Evolutionary conservation across 345 rosid genomes (phyloP).

Genomic region (Moringa oleifera): DNA sequence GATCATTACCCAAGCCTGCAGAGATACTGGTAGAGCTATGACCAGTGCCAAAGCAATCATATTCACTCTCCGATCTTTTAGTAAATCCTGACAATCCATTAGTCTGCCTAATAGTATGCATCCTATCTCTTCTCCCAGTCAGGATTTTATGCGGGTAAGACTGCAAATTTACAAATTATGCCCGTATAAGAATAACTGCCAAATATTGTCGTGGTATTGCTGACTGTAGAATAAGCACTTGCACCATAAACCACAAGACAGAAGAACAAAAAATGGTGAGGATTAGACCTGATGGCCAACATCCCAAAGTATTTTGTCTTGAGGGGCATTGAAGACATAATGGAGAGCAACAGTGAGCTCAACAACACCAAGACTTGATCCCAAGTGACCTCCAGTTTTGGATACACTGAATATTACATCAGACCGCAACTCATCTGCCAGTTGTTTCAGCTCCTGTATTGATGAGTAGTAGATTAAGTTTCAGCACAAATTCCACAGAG

Average conservation of each 20-base stretch:
- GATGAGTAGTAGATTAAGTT: conserved; percentile 6
- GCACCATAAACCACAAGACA: not conserved
- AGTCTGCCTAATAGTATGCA: conserved; percentile 87
- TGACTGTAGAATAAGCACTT: not conserved
- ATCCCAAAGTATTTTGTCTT: conserved; percentile 91
- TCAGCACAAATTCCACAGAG: not conserved
- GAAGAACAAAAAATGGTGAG: not conserved
- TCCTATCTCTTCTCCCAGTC: conserved; percentile 90
- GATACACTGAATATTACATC: conserved; percentile 93
- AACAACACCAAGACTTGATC: conserved; percentile 97
- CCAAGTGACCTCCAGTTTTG: conserved; percentile 91
- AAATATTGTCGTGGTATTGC: not conserved
- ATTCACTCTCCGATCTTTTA: conserved; percentile 83
- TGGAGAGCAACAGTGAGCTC: conserved; percentile 99
- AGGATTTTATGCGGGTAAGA: conserved; percentile 94
- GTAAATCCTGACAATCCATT: conserved; percentile 89
- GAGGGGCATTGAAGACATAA: conserved; percentile 84
- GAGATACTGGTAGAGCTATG: conserved; percentile 94
- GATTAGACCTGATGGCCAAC: conserved; percentile 93
- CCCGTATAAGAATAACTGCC: not conserved
- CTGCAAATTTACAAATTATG: conserved; percentile 29
- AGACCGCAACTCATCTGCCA: conserved; percentile 79
- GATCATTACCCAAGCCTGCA: conserved; percentile 76
- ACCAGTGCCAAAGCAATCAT: conserved; percentile 92
- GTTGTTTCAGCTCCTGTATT: conserved; percentile 74